phyloP scores from a whole-genome alignment of 192 early-diverging fungal species.

The Podila verticillata region DNA sequence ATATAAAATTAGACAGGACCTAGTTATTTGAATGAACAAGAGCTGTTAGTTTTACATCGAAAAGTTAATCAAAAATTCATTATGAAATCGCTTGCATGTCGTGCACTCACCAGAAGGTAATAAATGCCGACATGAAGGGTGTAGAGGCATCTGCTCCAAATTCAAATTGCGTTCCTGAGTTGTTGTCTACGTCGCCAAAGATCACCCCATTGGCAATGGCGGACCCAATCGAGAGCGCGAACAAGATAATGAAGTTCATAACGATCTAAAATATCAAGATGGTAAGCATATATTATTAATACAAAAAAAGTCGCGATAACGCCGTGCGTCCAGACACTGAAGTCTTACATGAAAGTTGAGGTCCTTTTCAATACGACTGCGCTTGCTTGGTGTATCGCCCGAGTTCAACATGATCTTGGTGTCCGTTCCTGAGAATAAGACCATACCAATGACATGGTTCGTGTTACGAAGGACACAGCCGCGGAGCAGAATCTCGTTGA shows the following conservation, averaged over 20 bases:
- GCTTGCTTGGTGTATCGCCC: conserved; percentile 91
- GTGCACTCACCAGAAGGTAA: conserved; percentile 73
- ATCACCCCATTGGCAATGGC: conserved; percentile 72
- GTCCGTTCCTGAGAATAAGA: conserved; percentile 91
- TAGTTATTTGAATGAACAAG: conserved; percentile 24
- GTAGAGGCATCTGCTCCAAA: conserved; percentile 59
- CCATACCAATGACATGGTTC: conserved; percentile 85
- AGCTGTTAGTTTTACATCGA: neutral
- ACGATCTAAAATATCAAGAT: conserved; percentile 61
- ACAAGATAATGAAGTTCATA: conserved; percentile 84
- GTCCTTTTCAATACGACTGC: conserved; percentile 88
- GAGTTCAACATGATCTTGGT: conserved; percentile 97
- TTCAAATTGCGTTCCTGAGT: conserved; percentile 62
- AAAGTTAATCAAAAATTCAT: too few relatives aligned
- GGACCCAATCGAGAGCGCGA: conserved; percentile 75
- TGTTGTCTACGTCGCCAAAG: conserved; percentile 58
- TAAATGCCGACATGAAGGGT: conserved; percentile 67
- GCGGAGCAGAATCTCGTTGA: conserved; percentile 87
- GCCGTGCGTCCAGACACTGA: too few relatives aligned
- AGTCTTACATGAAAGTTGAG: conserved; percentile 85
- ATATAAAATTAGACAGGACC: conserved; percentile 88
- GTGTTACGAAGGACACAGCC: conserved; percentile 96
- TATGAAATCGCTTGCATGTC: too few relatives aligned
- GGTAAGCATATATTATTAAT: neutral
- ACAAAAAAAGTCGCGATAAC: neutral